phyloP scores from a whole-genome alignment of 2,329 filamentous ascomycete species.

The Neopestalotiopsis sp. region DNA sequence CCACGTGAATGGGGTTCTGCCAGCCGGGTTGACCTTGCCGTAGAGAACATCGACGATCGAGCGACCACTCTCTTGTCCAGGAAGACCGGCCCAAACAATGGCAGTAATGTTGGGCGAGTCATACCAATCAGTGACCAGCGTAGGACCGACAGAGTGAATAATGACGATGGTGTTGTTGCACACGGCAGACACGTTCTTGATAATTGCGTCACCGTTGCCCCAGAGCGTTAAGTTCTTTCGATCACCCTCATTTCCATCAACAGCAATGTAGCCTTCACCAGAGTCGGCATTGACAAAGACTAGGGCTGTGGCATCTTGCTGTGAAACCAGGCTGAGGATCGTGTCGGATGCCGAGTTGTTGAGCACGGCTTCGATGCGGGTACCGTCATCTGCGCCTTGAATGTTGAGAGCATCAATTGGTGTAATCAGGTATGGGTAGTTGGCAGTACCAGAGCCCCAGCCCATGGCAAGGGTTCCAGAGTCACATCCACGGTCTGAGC shows the following conservation, averaged over 20 bases:
- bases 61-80: slow-evolving; percentile 84
- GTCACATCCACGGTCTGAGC: slow-evolving; percentile 68
- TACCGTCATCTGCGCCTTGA: slow-evolving; percentile 64
- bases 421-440: slow-evolving; percentile 78
- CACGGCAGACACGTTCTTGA: slow-evolving; percentile 77
- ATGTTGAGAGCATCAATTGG: slow-evolving; percentile 73
- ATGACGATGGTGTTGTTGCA: slow-evolving; percentile 93
- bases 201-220: slow-evolving; percentile 79
- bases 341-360: slow-evolving; percentile 68
- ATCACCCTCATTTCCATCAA: slow-evolving; percentile 86
- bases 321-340: slow-evolving; percentile 63
- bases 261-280: slow-evolving; percentile 84
- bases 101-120: slow-evolving; percentile 81
- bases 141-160: slow-evolving; percentile 84
- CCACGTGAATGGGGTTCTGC: slow-evolving; percentile 82
- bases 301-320: slow-evolving; percentile 73
- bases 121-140: slow-evolving; percentile 77
- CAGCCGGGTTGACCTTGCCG: slow-evolving; percentile 78
- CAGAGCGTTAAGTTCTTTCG: slow-evolving; percentile 92
- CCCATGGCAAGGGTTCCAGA: slow-evolving; percentile 72
- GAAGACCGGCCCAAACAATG: slow-evolving; percentile 81
- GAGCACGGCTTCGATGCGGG: slow-evolving; percentile 69
- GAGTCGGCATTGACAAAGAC: slow-evolving; percentile 90
- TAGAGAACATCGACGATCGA: slow-evolving; percentile 84
- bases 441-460: slow-evolving; percentile 78